Percentiles rank a stretch among this genome's conserved stretches.
phyloP scores from a whole-genome alignment of 441 rosid species.

The Omphalea diandra region DNA sequence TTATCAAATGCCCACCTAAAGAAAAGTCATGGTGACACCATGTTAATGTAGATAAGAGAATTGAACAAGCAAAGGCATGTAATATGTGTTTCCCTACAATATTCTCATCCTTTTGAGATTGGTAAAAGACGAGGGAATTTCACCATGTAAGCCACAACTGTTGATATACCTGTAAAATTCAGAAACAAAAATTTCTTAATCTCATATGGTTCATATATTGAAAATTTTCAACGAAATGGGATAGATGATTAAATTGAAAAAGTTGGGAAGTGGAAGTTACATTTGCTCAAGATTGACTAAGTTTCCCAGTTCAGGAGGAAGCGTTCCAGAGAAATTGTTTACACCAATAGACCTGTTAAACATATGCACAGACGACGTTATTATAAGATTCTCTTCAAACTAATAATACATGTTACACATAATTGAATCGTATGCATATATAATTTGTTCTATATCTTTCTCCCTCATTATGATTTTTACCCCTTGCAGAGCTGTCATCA shows the following conservation, averaged over 20 bases:
- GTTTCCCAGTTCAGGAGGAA: conserved; percentile 46
- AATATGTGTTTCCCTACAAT: conserved; percentile 16
- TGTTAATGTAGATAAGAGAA: not conserved
- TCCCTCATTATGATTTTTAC: no score
- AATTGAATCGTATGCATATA: no score
- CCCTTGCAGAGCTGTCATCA: no score
- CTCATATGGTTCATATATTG: not conserved
- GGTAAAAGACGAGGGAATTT: conserved; percentile 33
- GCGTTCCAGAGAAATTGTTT: conserved; percentile 44
- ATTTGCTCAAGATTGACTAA: conserved; percentile 33
- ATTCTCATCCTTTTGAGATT: conserved; percentile 18
- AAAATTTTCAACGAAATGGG: not conserved
- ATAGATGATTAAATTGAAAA: not conserved
- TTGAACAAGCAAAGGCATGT: not conserved
- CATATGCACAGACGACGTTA: not conserved
- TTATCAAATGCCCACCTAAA: conserved; percentile 23
- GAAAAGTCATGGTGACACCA: not conserved
- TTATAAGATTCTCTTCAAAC: not conserved
- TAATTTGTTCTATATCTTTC: no score
- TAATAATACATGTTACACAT: not conserved
- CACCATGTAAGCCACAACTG: conserved; percentile 30
- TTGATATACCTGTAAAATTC: conserved; percentile 20
- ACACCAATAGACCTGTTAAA: conserved; percentile 28
- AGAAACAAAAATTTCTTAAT: not conserved
- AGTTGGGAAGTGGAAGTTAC: conserved; percentile 25